Conservation (phyloP, 371 early-diverging fungal genomes). For the Dentiscutata heterogama region DNA sequence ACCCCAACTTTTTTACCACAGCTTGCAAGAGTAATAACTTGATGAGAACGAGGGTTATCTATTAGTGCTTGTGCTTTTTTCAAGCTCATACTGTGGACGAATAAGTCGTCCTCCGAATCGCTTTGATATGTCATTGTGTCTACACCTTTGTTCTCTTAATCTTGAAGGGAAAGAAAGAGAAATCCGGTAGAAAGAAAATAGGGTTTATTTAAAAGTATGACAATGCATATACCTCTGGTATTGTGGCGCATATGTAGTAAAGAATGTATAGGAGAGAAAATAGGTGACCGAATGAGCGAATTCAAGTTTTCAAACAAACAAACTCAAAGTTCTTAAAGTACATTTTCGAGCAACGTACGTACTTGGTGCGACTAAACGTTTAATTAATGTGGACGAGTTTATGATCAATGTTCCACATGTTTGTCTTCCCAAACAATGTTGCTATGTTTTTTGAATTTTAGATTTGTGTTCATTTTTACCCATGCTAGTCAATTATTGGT, state of each 20-base stretch:
- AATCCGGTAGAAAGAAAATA: background rate
- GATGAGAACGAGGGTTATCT: conserved; percentile 38
- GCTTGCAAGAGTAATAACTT: conserved; percentile 38
- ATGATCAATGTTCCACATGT: too few relatives aligned
- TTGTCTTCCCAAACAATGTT: too few relatives aligned
- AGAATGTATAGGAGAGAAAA: background rate
- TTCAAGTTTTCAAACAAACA: conserved; percentile 9
- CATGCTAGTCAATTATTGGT: too few relatives aligned
- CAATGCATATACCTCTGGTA: too few relatives aligned
- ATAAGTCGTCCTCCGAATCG: conserved; percentile 18
- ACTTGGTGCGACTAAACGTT: too few relatives aligned
- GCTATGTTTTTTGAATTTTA: too few relatives aligned
- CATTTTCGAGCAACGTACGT: too few relatives aligned
- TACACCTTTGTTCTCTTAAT: background rate
- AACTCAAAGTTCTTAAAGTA: too few relatives aligned
- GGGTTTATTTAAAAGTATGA: background rate
- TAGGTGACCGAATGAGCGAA: background rate
- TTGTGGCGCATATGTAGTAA: background rate
- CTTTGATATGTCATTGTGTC: background rate
- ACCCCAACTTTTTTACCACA: conserved; percentile 43
- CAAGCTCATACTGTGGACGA: conserved; percentile 33
- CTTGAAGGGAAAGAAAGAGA: background rate
- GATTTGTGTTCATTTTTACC: too few relatives aligned
- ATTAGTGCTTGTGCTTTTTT: conserved; percentile 41
- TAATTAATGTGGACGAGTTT: too few relatives aligned